Percentiles rank a stretch among this genome's conserved stretches.
Evolutionary conservation across 225 moss, liverwort and hornwort species (phyloP).

Genomic region (Bryoerythrophyllum caledonicum): DNA sequence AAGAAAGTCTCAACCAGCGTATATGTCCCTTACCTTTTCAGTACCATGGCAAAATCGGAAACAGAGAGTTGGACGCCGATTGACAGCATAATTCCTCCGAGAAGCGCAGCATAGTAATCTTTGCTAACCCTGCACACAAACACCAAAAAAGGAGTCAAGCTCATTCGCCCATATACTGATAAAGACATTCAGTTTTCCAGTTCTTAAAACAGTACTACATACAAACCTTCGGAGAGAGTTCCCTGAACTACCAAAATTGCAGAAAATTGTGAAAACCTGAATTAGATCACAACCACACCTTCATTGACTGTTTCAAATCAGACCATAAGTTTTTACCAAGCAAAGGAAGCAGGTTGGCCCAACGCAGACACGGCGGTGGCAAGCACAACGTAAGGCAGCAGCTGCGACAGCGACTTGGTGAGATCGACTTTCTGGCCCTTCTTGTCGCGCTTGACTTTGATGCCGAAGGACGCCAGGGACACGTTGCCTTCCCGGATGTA

Average conservation of each 20-base stretch:
- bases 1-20: no score
- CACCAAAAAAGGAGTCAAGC: neutral
- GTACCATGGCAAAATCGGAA: constrained; percentile 80
- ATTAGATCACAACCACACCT: neutral
- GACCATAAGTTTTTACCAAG: constrained; percentile 56
- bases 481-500: constrained; percentile 90
- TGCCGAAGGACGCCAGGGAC: constrained; percentile 82
- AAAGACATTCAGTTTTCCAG: no score
- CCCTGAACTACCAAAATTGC: no score
- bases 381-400: constrained; percentile 90
- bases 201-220: no score
- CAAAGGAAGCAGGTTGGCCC: constrained; percentile 77
- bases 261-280: neutral
- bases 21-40: constrained; percentile 47
- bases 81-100: constrained; percentile 97
- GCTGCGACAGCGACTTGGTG: constrained; percentile 76
- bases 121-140: constrained; percentile 81
- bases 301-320: neutral
- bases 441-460: constrained; percentile 73
- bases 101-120: constrained; percentile 90
- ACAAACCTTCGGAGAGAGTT: no score
- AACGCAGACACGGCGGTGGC: constrained; percentile 85
- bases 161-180: neutral
- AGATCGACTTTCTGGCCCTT: constrained; percentile 73
- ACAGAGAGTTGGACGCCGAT: constrained; percentile 95